Evolutionary conservation across 2,329 filamentous ascomycete genomes (phyloP).

Genomic region (Talaromyces sp.): DNA sequence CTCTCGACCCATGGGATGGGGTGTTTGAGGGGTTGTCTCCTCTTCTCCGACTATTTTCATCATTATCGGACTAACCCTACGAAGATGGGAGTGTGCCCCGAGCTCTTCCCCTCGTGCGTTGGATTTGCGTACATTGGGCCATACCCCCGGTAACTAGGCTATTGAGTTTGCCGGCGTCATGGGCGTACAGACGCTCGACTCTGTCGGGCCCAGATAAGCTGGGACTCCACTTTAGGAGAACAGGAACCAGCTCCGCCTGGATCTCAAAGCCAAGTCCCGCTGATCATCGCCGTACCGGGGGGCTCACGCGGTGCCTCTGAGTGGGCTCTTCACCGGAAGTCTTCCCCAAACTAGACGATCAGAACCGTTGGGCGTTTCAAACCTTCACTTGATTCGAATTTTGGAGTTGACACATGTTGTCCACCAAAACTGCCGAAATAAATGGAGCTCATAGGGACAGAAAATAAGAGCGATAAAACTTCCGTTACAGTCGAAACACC

Average conservation of each 20-base stretch:
- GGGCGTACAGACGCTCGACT: background rate
- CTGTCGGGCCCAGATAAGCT: constrained; percentile 2
- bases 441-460: background rate
- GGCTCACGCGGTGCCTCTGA: constrained; percentile 10
- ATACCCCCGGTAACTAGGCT: background rate
- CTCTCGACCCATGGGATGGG: background rate
- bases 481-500: background rate
- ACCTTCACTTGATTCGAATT: constrained; percentile 6
- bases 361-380: constrained; percentile 21
- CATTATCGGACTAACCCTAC: constrained; percentile 5
- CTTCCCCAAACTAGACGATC: constrained; percentile 16
- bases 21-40: background rate
- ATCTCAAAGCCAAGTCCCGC: constrained; percentile 13
- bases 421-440: background rate
- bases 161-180: constrained; percentile 1
- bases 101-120: background rate
- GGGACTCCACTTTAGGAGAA: constrained; percentile 1
- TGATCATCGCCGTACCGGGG: constrained; percentile 19
- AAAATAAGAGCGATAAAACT: background rate
- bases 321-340: constrained; percentile 11
- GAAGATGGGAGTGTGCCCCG: constrained; percentile 7
- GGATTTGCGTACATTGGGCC: background rate
- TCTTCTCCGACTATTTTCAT: background rate
- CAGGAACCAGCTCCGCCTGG: constrained; percentile 2
- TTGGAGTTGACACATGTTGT: background rate